Base-by-base conservation (phyloP, 371 early-diverging fungal species). In the Encephalitozoon cuniculi region DNA sequence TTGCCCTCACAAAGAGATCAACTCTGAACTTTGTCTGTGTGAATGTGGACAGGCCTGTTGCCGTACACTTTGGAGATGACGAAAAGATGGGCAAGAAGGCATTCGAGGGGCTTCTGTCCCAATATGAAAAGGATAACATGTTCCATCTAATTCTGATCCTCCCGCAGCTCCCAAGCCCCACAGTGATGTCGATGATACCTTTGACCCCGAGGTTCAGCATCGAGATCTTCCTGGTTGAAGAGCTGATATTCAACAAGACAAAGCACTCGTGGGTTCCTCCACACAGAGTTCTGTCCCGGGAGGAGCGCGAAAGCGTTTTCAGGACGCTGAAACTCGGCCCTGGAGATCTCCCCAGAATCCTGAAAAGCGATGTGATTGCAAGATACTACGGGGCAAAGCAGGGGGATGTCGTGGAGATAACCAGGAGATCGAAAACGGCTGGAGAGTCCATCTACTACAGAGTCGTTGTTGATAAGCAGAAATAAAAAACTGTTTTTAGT, bases 181-280 rank as follows among this genome's bases (percentile, higher is more conserved):
- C 79, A 12, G 37, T 79, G 51, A 43, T 81, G 44, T 64, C 67
- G 32, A 76, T 66, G 15, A 70, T 82, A 32, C 39, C 63, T 21
- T 65, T 69, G 69, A 65, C 66, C 43, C 71, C 90, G 32, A 91
- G 90, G 76, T 92, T 91, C 79, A 88, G 89, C 2, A 79, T 96
- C 41, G 96, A 96, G 79, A 87, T 90, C 6, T 99, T 99, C 86
- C 87, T 91, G 76, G 95, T 95, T 81, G 87, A 89, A 59, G 97
- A 97, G 82, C 83, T 97, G 65, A 84, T 95, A 41, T 95, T 97
- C 77, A 99, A 99, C 85, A 94, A 96, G 69, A 97, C 97, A 40
- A 88, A 93, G 77, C 99, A 99, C 84, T 88, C 88, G 49, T 87
- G 95, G 55, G 99, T 99, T 21, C 97, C 97, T 26, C 89, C 89